These are phyloP conservation scores for Gossypium aridum DNA, from an alignment of 441 rosid species.

Conservation along the genomic window DNA sequence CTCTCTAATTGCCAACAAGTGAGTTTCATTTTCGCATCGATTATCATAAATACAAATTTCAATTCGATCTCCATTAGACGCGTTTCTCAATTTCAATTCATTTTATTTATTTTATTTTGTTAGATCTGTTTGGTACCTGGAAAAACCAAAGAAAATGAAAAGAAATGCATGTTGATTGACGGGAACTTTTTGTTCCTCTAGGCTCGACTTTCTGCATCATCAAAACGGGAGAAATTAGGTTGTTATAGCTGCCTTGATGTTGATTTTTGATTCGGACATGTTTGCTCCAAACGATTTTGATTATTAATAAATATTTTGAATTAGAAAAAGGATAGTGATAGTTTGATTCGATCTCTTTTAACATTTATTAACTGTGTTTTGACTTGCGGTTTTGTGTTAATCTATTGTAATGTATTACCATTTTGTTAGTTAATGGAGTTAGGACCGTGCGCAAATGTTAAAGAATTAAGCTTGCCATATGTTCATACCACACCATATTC, in stretches of 20 bases:
- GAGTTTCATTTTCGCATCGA: neutral
- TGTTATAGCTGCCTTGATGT: neutral
- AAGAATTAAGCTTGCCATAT: neutral
- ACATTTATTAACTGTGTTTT: neutral
- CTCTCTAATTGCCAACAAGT: constrained; percentile 5
- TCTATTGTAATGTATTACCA: neutral
- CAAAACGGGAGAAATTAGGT: neutral
- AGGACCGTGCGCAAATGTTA: neutral
- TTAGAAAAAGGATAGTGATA: neutral
- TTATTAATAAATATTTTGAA: neutral
- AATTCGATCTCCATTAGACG: neutral
- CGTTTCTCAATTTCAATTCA: neutral
- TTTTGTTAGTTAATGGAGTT: neutral
- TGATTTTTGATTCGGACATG: neutral
- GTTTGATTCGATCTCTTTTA: neutral
- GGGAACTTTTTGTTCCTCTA: neutral
- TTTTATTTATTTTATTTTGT: neutral
- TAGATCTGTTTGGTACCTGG: neutral
- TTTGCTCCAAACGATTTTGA: neutral
- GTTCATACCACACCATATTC: neutral
- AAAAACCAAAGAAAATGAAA: neutral
- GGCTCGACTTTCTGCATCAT: neutral
- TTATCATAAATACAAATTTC: neutral
- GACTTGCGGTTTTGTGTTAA: neutral
- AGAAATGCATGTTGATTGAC: neutral